A percentile compares a stretch with the other conserved stretches of the same genome.
These are phyloP conservation scores for Paraphoma chrysanthemicola DNA, from an alignment of 2,329 filamentous ascomycete genomes.

Conservation along the genomic window DNA sequence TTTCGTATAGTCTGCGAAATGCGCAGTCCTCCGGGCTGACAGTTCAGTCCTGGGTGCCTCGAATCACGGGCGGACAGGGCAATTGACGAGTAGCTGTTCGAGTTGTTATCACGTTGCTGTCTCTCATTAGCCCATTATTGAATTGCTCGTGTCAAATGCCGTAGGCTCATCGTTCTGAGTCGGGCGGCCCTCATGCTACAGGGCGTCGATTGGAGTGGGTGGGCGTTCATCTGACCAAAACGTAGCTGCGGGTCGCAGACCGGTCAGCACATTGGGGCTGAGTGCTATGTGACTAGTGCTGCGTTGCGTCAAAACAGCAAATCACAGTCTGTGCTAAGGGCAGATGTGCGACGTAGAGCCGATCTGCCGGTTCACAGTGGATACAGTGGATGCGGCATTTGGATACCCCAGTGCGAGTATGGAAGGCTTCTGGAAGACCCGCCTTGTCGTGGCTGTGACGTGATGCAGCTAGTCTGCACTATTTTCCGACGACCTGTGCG, in stretches of 20 bases:
- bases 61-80: constrained; percentile 12
- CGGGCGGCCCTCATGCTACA: constrained; percentile 11
- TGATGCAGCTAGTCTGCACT: constrained; percentile 8
- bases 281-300: constrained; percentile 4
- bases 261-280: constrained; percentile 18
- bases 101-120: constrained; percentile 25
- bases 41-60: constrained; percentile 13
- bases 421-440: constrained; percentile 23
- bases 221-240: constrained; percentile 21
- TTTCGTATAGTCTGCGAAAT: constrained; percentile 10
- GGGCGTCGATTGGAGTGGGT: constrained; percentile 16
- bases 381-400: constrained; percentile 10
- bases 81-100: constrained; percentile 23
- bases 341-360: constrained; percentile 12
- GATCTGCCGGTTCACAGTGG: constrained; percentile 12
- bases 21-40: constrained; percentile 19
- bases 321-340: constrained; percentile 16
- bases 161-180: constrained; percentile 17
- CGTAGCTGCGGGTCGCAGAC: constrained; percentile 13
- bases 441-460: constrained; percentile 22
- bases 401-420: constrained; percentile 9
- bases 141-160: constrained; percentile 14
- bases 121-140: constrained; percentile 23
- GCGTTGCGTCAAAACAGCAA: constrained; percentile 8
- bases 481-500: constrained; percentile 1